Evolutionary conservation across 768 basidiomycete genomes (phyloP), one percentile per base, ranked within the genome.

Genomic region (Termitomyces sp.): DNA sequence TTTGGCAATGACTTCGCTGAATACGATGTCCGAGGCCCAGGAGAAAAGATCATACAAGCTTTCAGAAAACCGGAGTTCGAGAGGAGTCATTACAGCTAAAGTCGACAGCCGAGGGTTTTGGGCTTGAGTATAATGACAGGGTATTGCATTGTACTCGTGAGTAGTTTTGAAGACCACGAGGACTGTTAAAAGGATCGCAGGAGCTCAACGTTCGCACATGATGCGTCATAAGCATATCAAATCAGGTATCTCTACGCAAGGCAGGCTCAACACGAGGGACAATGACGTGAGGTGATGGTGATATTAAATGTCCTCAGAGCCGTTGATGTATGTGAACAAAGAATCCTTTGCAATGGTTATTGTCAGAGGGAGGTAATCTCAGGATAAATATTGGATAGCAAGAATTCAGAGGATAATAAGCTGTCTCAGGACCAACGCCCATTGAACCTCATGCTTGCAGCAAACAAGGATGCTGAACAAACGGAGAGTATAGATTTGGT

Each of bases 91-190:
- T n/a, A 24, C 13, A 55, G 45, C 13, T 31, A 18, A 22, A 55
- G 45, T 34, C 44, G 2, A 55, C 18, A 45, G 34, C 54, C 54
- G 54, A 55, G 42, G 54, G 34, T 31, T 44, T 55, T 34, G 8
- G 15, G 9, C n/a, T 13, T 31, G 8, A 13, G 39, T 31, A 54
- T 54, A 27, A 54, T 31, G 16, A 42, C 27, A 42, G n/a, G 18
- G 39, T 15, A 24, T 12, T 52, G 16, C 11, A 52, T 52, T 42
- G 52, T 20, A 31, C 39, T 54, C 39, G 39, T 42, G 39, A 30
- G 27, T 54, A 42, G 52, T 54, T 54, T 53, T n/a, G 13, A 54
- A 18, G 39, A 42, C 53, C 53, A 54, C 53, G 53, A 54, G 53
- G 52, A 31, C 39, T 54, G 22, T 31, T 54, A 6, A 41, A 30